A percentile compares a stretch with the other conserved stretches of the same genome.
These are phyloP conservation scores for Vachellia pachyceras DNA, from an alignment of 306 rosid genomes.

Conservation along the genomic window DNA sequence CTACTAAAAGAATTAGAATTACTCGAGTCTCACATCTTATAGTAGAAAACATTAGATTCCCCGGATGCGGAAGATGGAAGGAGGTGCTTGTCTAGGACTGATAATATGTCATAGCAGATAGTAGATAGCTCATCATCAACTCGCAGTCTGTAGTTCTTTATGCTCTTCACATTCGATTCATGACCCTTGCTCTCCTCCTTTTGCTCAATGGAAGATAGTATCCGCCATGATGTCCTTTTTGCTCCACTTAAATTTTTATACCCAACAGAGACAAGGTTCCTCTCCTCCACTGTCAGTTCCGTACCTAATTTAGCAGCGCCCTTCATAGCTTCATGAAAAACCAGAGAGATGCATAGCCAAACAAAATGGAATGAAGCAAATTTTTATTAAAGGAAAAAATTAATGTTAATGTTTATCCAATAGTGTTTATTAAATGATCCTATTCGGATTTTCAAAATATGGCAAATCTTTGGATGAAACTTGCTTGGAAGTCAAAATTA, in stretches of 20 bases:
- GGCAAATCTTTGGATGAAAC: not conserved
- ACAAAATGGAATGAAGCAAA: not conserved
- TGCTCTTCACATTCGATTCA: constrained; percentile 7
- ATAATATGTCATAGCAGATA: constrained; percentile 14
- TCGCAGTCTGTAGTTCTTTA: constrained; percentile 1
- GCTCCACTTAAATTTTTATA: constrained; percentile 14
- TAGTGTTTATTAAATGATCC: not conserved
- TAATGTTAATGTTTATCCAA: not conserved
- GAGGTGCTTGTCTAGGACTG: constrained; percentile 1
- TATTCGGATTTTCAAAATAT: not conserved
- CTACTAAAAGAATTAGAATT: not conserved
- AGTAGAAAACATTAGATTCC: constrained; percentile 8
- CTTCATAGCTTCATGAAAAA: not conserved
- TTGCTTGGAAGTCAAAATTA: not conserved
- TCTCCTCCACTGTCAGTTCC: constrained; percentile 14
- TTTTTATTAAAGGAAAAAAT: not conserved
- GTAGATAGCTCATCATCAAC: constrained; percentile 4
- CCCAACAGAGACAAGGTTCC: constrained; percentile 14
- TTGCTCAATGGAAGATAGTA: constrained; percentile 9
- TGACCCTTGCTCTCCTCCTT: constrained; percentile 17
- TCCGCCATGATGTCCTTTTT: constrained; percentile 13
- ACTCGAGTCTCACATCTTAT: constrained; percentile 5
- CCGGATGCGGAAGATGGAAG: constrained; percentile 9
- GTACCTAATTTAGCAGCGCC: not conserved
- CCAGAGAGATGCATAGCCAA: not conserved